Evolutionary conservation across 345 rosid genomes (phyloP), one percentile per base, ranked within the genome.

Genomic region (Laguncularia racemosa): DNA sequence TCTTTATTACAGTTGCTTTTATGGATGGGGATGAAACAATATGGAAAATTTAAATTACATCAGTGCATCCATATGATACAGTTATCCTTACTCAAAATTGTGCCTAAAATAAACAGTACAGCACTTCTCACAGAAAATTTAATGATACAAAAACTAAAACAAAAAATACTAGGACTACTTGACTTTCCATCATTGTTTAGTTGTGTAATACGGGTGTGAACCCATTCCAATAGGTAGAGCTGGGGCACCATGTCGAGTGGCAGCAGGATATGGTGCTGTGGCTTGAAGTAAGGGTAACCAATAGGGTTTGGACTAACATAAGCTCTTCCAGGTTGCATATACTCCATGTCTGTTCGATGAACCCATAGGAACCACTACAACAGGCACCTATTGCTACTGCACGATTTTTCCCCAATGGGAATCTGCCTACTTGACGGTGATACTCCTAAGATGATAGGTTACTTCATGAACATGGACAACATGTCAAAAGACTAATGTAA

Each of bases 401-500:
- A 17, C 54, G 6, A 74, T 67, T 72, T 79, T 79, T 16, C 79
- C 66, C 64, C 74, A 71, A 68, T 68, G 75, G 33, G 81, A 66
- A 74, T 81, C 83, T 12, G 87, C 91, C 62, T 70, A 72, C 67
- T 84, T 81, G 63, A 81, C 91, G 50, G 45, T 75, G 56, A 84
- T 20, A 9, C 64, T 67, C 63, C 80, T 57, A 69, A 48, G 62
- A 19, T 23, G 48, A 71, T 20, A 5, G 16, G 21, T 48, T 59
- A 48, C 20, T 49, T 49, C 38, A 46, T 55, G 28, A 40, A 19
- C 17, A 14, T 46, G 44, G 20, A 5, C 20, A 33, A 33, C 40
- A 33, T 6, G 40, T 33, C 40, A 33, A n/a, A n/a, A n/a, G n/a
- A n/a, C n/a, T n/a, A 7, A 33, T 33, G 11, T 7, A 33, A 10